Evolutionary conservation across 2,329 filamentous ascomycete species (phyloP), one percentile per base, ranked within the genome.

Genomic region (Zymoseptoria passerinii): DNA sequence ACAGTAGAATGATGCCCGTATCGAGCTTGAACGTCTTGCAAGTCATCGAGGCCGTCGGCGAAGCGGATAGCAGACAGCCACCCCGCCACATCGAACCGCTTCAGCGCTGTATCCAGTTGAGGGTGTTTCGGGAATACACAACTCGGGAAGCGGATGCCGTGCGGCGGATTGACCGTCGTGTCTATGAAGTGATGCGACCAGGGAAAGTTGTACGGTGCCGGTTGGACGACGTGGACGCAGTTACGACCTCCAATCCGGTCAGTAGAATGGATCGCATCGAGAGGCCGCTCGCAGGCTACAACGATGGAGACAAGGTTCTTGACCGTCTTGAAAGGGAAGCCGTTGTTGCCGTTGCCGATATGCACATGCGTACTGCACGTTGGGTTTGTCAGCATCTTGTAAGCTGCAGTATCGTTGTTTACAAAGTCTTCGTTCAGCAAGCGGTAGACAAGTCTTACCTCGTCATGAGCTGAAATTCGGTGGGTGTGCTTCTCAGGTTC

Each of bases 191-290:
- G 57, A 3, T 54, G 40, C 20, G 57, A 61, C 51, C 56, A 59
- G 7, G 62, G 56, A 3, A 48, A 48, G 48, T 65, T 64, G 56
- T 59, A 62, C 1, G 49, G 23, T 20, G 49, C 16, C 8, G 49
- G 49, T 1, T 50, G 16, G 19, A 50, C 19, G 10, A 10, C 5
- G 19, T 19, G 16, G n/a, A 20, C n/a, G 49, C 2, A 13, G 8
- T 20, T 50, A n/a, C 19, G 23, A 8, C 49, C 49, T 23, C 49
- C 49, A 18, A 50, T 50, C 19, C 49, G 49, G 10, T 20, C 23
- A 20, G 19, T 19, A 8, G 49, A 50, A 7, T 50, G 49, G 19
- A 50, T 50, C 8, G 8, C 19, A 18, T 50, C 49, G n/a, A 50
- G 23, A 23, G 23, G 19, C 18, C 49, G 19, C 23, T 50, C 49